Evolutionary conservation across 2,329 filamentous ascomycete species (phyloP), one percentile per base, ranked within the genome.

Genomic region (Claviceps fusiformis): DNA sequence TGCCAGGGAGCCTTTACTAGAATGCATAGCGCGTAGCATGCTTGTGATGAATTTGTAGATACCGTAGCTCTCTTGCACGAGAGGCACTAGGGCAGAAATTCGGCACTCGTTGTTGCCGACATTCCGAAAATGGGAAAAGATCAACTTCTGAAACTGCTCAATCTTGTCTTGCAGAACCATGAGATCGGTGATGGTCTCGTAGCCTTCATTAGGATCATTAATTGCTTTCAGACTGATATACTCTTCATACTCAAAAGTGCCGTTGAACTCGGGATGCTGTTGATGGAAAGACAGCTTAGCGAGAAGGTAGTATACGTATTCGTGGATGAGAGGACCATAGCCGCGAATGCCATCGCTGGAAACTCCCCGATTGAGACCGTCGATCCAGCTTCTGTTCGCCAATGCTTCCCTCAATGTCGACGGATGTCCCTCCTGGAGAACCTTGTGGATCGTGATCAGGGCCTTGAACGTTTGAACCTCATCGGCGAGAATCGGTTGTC

Each of bases 11-110:
- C 85, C 4, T n/a, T 67, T 75, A 91, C 87, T 90, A 3, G 88
- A 92, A 69, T 98, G 92, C 91, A 98, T 96, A 17, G 93, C 93
- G 55, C 93, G 83, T 59, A 98, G 73, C 93, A 98, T 98, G 85
- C 93, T 98, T 0, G 93, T 98, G 61, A 96, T 91, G 69, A 98
- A 98, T 72, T 97, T 97, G 78, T 98, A 98, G 62, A 98, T 97
- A 50, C 93, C 93, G 71, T 97, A 98, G 68, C 90, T 97, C 75
- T 98, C 93, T 68, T 95, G 89, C 3, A 98, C 93, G 47, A 98
- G 75, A 2, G 91, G 89, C 27, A 97, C 91, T 54, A 98, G 74
- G 1, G 93, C 89, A 15, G 92, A 95, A 64, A 98, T 98, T 59
- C 92, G 82, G 70, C 92, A 97, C 70, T 98, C 93, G 65, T 97